A percentile compares a stretch with the other conserved stretches of the same genome.
Evolutionary conservation across 2,329 filamentous ascomycete species (phyloP).

Genomic region (Trichophyton simii): DNA sequence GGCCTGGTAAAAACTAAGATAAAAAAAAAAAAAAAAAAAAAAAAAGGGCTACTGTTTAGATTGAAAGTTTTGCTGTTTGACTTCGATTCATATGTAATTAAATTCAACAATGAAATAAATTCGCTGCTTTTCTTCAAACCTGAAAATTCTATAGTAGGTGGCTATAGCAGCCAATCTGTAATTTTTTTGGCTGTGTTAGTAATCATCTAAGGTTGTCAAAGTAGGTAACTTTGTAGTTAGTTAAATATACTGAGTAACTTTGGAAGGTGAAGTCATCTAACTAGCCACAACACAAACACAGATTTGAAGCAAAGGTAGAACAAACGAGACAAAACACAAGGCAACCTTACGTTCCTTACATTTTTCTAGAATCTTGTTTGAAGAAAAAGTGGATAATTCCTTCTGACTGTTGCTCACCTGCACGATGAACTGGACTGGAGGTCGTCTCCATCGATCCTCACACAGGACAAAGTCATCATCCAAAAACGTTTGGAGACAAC

Average conservation of each 20-base stretch:
- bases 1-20: neutral
- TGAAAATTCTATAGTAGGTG: neutral
- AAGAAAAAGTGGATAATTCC: neutral
- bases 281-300: neutral
- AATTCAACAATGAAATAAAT: neutral
- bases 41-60: neutral
- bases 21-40: neutral
- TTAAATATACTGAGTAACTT: too few relatives aligned
- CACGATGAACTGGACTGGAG: conserved; percentile 37
- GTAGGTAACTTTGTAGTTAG: too few relatives aligned
- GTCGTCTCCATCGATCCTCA: conserved; percentile 30
- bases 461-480: conserved; percentile 19
- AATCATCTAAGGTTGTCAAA: too few relatives aligned
- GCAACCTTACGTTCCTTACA: too few relatives aligned
- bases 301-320: neutral
- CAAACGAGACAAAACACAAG: too few relatives aligned
- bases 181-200: too few relatives aligned
- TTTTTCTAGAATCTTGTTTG: neutral
- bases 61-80: neutral
- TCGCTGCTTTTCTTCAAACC: too few relatives aligned
- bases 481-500: conserved; percentile 21
- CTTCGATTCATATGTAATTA: neutral
- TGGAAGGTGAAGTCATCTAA: too few relatives aligned
- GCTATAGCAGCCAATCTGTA: too few relatives aligned
- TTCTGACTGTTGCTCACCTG: neutral